Conservation (phyloP, 129 eudicot species). For the Scalesia atractyloides region DNA sequence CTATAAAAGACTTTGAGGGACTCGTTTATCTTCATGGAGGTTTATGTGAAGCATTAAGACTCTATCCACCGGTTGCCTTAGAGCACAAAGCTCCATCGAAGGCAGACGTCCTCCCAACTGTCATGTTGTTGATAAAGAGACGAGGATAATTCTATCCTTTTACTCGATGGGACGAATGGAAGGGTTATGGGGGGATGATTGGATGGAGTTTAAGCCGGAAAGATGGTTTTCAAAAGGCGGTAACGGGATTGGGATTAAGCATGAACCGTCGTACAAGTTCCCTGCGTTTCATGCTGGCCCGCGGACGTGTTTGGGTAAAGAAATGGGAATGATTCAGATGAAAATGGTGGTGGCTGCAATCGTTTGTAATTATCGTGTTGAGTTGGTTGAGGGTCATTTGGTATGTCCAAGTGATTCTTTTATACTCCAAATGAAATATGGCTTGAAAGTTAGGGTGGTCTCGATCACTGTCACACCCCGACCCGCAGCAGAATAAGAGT, state of each 20-base stretch:
- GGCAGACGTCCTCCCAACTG: slow-evolving; percentile 21
- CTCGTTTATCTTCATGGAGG: slow-evolving; percentile 18
- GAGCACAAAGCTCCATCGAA: slow-evolving; percentile 15
- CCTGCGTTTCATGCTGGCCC: slow-evolving; percentile 21
- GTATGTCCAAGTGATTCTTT: slow-evolving; percentile 27
- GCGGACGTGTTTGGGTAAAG: slow-evolving; percentile 17
- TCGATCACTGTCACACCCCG: no score
- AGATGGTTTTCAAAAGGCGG: slow-evolving; percentile 15
- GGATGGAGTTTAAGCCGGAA: slow-evolving; percentile 22
- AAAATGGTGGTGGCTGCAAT: slow-evolving; percentile 16
- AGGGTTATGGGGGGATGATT: slow-evolving; percentile 16
- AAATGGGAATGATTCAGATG: slow-evolving; percentile 20
- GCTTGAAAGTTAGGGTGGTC: slow-evolving; percentile 13
- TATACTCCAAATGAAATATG: slow-evolving; percentile 22
- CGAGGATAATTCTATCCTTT: slow-evolving; percentile 18
- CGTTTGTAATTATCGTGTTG: slow-evolving; percentile 9
- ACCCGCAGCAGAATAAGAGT: no score
- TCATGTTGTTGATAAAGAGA: slow-evolving; percentile 18
- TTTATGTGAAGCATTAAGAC: slow-evolving; percentile 21
- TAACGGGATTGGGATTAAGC: slow-evolving; percentile 1
- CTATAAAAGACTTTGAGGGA: neutral
- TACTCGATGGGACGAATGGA: slow-evolving; percentile 21
- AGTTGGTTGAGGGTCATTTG: slow-evolving; percentile 13
- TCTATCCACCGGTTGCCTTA: slow-evolving; percentile 24
- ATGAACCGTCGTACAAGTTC: slow-evolving; percentile 21